Evolutionary conservation across 345 rosid genomes (phyloP).

Genomic region (Salix suchowensis): DNA sequence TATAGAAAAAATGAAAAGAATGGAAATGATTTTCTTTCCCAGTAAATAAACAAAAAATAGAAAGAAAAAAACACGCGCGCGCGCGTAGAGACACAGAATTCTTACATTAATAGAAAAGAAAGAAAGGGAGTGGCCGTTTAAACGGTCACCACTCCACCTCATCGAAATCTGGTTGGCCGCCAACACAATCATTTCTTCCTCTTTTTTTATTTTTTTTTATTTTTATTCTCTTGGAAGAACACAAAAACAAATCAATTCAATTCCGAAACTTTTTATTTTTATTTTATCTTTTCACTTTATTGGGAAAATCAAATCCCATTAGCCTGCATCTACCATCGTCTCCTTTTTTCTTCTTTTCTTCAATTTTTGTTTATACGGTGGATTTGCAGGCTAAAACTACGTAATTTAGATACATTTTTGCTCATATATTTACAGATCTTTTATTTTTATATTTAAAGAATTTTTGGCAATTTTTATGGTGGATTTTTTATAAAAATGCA

Average conservation of each 20-base stretch:
- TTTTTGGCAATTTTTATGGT: neutral
- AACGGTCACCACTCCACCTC: slow-evolving; percentile 42
- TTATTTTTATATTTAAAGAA: neutral
- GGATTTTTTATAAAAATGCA: slow-evolving; percentile 44
- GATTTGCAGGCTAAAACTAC: slow-evolving; percentile 32
- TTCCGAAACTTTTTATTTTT: neutral
- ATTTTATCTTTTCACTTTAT: neutral
- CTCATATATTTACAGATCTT: slow-evolving; percentile 6
- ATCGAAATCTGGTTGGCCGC: slow-evolving; percentile 21
- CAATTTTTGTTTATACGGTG: slow-evolving; percentile 13
- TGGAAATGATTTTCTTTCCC: too few species aligned
- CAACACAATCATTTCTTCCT: slow-evolving; percentile 1
- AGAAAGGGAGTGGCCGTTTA: slow-evolving; percentile 35
- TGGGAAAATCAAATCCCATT: slow-evolving; percentile 12
- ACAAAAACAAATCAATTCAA: neutral
- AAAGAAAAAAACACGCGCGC: too few species aligned
- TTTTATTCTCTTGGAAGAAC: neutral
- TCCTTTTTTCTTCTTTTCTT: too few species aligned
- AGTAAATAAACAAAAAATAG: too few species aligned
- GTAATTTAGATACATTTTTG: neutral
- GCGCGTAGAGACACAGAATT: neutral
- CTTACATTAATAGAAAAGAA: neutral
- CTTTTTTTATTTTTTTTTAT: too few species aligned
- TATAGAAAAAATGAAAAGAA: too few species aligned
- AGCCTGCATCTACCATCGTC: slow-evolving; percentile 33